phyloP scores from a whole-genome alignment of 2,329 filamentous ascomycete species.

The Nannizziopsis barbatae region DNA sequence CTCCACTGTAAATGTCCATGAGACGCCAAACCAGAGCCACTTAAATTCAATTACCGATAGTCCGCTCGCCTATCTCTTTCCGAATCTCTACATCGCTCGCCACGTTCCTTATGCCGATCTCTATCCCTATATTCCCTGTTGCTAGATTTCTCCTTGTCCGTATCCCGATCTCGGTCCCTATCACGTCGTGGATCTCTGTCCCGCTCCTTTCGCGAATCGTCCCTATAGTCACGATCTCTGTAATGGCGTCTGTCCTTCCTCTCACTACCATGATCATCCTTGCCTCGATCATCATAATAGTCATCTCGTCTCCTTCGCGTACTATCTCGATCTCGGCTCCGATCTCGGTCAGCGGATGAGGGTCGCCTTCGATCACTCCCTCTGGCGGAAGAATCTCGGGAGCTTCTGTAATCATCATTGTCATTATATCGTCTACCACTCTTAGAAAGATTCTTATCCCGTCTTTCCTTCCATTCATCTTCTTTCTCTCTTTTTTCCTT shows the following conservation, averaged over 20 bases:
- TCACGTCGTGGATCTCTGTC: constrained; percentile 22
- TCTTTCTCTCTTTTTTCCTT: constrained; percentile 33
- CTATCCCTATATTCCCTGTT: constrained; percentile 10
- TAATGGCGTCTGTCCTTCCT: constrained; percentile 28
- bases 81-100: too few species aligned
- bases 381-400: constrained; percentile 28
- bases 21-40: too few species aligned
- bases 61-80: constrained; percentile 3
- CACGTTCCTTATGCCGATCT: constrained; percentile 11
- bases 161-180: constrained; percentile 21
- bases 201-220: constrained; percentile 17
- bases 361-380: constrained; percentile 29
- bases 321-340: constrained; percentile 17
- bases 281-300: constrained; percentile 18
- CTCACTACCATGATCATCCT: constrained; percentile 3
- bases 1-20: too few species aligned
- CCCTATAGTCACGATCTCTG: constrained; percentile 21
- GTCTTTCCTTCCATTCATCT: constrained; percentile 37
- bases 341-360: constrained; percentile 20
- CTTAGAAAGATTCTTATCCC: constrained; percentile 35
- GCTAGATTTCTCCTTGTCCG: constrained; percentile 20
- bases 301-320: constrained; percentile 29
- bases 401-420: constrained; percentile 24
- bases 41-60: background rate
- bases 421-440: constrained; percentile 28